phyloP scores from a whole-genome alignment of 139 green algal genomes.

The Coccomyxa sp. region DNA sequence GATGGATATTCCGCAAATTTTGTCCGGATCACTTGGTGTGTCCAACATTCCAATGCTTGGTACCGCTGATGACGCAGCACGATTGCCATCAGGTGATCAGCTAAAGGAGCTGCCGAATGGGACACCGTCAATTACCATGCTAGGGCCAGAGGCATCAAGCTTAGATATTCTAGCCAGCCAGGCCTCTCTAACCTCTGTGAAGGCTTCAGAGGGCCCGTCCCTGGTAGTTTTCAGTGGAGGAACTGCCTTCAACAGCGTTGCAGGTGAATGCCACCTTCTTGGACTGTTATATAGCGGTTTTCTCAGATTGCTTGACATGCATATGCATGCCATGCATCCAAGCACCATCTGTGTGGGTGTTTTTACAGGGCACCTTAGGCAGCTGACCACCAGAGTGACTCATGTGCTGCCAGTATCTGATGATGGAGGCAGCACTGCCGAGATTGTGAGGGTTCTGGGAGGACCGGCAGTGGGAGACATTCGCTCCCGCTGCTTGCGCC shows the following conservation, averaged over 20 bases:
- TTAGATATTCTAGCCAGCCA: too few relatives aligned
- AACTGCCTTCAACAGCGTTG: conserved; percentile 97
- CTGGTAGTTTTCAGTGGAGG: conserved; percentile 92
- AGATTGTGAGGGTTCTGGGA: conserved; percentile 96
- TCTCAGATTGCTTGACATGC: background rate
- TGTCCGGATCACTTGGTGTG: too few relatives aligned
- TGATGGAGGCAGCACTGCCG: conserved; percentile 93
- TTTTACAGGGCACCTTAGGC: conserved; percentile 51
- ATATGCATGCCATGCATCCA: background rate
- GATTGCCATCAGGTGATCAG: too few relatives aligned
- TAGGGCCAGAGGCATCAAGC: too few relatives aligned
- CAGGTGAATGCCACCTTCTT: conserved; percentile 29
- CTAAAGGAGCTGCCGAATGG: too few relatives aligned
- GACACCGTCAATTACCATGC: too few relatives aligned
- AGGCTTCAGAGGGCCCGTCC: background rate
- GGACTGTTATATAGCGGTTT: background rate
- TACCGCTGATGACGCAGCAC: too few relatives aligned
- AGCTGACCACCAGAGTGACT: conserved; percentile 75
- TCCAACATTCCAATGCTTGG: too few relatives aligned
- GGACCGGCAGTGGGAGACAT: conserved; percentile 97
- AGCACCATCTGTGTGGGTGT: background rate
- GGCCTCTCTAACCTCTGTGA: background rate
- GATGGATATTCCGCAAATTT: too few relatives aligned
- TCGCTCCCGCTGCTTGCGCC: conserved; percentile 86
- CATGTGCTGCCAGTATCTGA: conserved; percentile 97